Evolutionary conservation across 208 protist genomes (phyloP).

Genomic region (Acanthamoeba culbertsoni): DNA sequence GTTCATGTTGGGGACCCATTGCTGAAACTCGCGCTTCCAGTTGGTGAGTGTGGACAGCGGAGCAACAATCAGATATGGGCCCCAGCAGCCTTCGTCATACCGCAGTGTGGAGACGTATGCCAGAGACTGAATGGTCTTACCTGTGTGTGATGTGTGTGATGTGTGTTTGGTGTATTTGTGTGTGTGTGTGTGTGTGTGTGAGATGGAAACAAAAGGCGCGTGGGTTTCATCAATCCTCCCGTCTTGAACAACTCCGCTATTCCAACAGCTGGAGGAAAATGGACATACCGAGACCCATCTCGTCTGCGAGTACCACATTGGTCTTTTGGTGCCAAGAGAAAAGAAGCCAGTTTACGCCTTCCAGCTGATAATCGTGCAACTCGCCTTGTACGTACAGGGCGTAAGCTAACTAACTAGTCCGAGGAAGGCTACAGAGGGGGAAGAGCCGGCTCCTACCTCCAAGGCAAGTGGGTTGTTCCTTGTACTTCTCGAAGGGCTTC

Average conservation of each 20-base stretch:
- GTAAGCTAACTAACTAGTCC: background rate
- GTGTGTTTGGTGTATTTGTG: no score
- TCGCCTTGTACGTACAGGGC: conserved; percentile 14
- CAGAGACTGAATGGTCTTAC: conserved; percentile 83
- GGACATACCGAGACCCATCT: conserved; percentile 90
- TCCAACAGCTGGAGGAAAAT: background rate
- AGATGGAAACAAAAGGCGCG: no score
- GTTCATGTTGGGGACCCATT: conserved; percentile 85
- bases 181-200: no score
- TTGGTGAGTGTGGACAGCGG: conserved; percentile 84
- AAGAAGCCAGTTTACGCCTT: conserved; percentile 89
- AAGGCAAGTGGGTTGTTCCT: conserved; percentile 37
- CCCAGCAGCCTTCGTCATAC: conserved; percentile 74
- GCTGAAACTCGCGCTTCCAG: conserved; percentile 85
- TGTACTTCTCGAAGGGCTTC: conserved; percentile 59
- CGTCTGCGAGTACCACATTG: conserved; percentile 89
- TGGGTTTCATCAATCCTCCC: no score
- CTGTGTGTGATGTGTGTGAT: conserved; percentile 53
- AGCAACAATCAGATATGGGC: conserved; percentile 86
- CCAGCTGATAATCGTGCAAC: conserved; percentile 87
- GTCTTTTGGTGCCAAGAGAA: conserved; percentile 76
- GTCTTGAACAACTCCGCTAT: no score
- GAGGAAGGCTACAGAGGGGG: background rate
- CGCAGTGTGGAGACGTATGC: conserved; percentile 75
- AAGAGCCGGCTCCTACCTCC: background rate